Evolutionary conservation across 208 protist species (phyloP), one percentile per base, ranked within the genome.

Genomic region (Crithidia thermophila): DNA sequence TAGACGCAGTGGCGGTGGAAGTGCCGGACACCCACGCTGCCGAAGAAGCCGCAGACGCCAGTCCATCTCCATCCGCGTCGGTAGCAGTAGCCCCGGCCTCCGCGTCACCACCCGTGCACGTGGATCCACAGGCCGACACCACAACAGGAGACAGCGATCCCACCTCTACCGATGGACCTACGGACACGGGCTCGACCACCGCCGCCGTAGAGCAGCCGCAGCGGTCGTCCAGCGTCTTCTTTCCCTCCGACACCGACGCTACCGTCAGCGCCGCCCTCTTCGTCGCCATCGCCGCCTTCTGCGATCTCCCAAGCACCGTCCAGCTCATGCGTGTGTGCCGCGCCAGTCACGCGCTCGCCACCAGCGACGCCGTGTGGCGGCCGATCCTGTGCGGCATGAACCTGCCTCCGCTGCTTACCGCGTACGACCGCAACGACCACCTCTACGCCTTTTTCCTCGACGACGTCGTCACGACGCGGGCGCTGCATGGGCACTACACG

Each of bases 381-480:
- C 42, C 40, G n/a, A 66, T 90, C 43, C 27, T 90, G 4, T 28
- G 50, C 14, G 21, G 27, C 13, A 67, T 88, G 64, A 86, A 93
- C 56, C 63, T 93, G 34, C 25, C 71, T 13, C 72, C 79, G 10
- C 72, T 93, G 52, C 78, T 89, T 34, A 20, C 34, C 13, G 53
- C 57, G 0, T 77, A 75, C 45, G 49, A 74, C 9, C 59, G 69
- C 6, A 50, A 25, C 9, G 14, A 8, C 9, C 25, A 76, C 34
- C 87, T 73, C 64, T 91, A 91, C 61, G n/a, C 28, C 58, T 94
- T 88, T 58, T 91, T 92, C 68, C 14, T 91, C 18, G 21, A 85
- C 18, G 61, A 90, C 25, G 58, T 94, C 52, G 75, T 92, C 60
- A 91, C 83, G 0, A 88, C 85, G 23, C 70, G 69, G 18, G 85